Conservation (phyloP, 768 basidiomycete genomes). For the Porphyrellus cyaneotinctus region DNA sequence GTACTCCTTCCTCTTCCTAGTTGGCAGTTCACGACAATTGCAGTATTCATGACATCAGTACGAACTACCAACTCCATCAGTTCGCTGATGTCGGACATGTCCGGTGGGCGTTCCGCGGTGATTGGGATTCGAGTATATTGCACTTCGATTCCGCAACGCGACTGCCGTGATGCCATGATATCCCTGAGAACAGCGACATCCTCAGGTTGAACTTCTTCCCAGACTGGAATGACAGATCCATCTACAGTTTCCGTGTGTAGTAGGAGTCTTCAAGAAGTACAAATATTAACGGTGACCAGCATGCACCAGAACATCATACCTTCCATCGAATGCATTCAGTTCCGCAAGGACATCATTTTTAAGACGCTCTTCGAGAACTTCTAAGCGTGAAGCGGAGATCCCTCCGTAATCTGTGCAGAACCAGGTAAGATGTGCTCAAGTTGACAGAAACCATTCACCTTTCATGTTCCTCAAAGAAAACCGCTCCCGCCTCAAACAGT, state of each 20-base stretch:
- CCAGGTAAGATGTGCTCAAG: background rate
- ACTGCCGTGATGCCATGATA: constrained; percentile 65
- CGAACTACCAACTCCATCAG: constrained; percentile 76
- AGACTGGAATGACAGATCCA: constrained; percentile 86
- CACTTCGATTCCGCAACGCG: constrained; percentile 52
- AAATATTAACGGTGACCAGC: background rate
- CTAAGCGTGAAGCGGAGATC: constrained; percentile 85
- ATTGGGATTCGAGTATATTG: constrained; percentile 86
- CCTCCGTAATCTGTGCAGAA: constrained; percentile 79
- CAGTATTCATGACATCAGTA: constrained; percentile 61
- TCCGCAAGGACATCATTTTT: constrained; percentile 86
- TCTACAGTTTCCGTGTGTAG: constrained; percentile 87
- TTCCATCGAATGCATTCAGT: constrained; percentile 76
- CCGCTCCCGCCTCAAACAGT: constrained; percentile 81
- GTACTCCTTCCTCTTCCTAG: constrained; percentile 91
- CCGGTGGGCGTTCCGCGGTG: constrained; percentile 82
- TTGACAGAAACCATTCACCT: constrained; percentile 39
- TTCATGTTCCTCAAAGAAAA: constrained; percentile 94
- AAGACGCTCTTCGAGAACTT: constrained; percentile 86
- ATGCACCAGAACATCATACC: constrained; percentile 39
- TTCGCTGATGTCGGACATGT: constrained; percentile 69
- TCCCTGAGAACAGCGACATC: constrained; percentile 84
- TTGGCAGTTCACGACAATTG: constrained; percentile 94
- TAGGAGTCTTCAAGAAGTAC: constrained; percentile 50
- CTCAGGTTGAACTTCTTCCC: constrained; percentile 78